Evolutionary conservation across 129 eudicot species (phyloP), one percentile per base, ranked within the genome.

Genomic region (Flaveria bidentis): DNA sequence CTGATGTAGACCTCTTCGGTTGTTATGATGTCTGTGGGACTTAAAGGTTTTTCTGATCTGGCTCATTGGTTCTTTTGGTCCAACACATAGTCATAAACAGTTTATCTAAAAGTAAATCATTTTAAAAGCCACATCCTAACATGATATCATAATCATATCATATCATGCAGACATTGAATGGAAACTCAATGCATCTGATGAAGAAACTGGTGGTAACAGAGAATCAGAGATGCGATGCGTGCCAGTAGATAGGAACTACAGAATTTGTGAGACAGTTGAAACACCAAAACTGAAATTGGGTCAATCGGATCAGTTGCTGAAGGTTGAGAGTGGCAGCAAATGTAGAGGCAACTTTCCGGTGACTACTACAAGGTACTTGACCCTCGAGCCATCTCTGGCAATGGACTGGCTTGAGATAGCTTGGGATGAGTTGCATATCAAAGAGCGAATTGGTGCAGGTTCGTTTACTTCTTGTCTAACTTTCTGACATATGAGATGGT

Each of bases 371-470:
- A 85, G 87, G 78, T 93, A 88, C 79, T 75, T 93, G 92, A 87
- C 75, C 80, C 86, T 93, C 52, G 98, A 93, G 75, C 98, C 98
- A 58, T 93, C 92, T 70, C 96, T 93, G 36, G 97, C 97, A 52
- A 90, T 88, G 95, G 98, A 93, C 69, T 93, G 98, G 98, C 91
- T 93, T 60, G 98, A 93, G 85, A 91, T 93, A 58, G 82, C 97
- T 6, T 93, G 98, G 98, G 98, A 91, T 55, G 98, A 93, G 11
- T 70, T 93, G 67, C 98, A 84, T 77, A 82, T 93, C 42, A 93
- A 93, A 74, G 98, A 93, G 79, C 97, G 98, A 15, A 83, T 93
- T 62, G 98, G 98, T n/a, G 98, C 97, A 75, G 98, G 98, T 93
- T 81, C 1, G 65, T 56, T 61, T 30, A 30, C 69, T 26, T 30